phyloP scores from a whole-genome alignment of 2,329 filamentous ascomycete species.

The Aspergillus sp. region DNA sequence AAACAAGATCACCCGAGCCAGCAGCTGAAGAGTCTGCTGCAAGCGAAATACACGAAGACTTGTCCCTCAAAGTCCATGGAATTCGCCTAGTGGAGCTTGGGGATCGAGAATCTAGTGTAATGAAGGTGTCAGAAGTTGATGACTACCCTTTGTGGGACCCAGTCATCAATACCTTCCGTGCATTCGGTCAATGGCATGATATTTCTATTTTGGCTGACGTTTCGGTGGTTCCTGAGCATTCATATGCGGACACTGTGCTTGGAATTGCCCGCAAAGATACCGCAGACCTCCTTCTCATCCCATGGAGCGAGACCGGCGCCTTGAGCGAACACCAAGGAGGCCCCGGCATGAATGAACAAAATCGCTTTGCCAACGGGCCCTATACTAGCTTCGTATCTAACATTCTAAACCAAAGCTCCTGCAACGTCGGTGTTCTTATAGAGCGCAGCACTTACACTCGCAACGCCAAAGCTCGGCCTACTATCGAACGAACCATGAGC shows the following conservation, averaged over 20 bases:
- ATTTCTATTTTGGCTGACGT: constrained; percentile 80
- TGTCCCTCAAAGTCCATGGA: constrained; percentile 72
- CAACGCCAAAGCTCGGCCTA: constrained; percentile 27
- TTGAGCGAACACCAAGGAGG: constrained; percentile 64
- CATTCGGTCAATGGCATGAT: constrained; percentile 81
- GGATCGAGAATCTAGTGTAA: constrained; percentile 90
- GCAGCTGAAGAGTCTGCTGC: constrained; percentile 24
- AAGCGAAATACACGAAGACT: constrained; percentile 18
- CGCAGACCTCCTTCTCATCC: constrained; percentile 76
- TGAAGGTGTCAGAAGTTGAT: constrained; percentile 83
- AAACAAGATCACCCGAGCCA: constrained; percentile 15
- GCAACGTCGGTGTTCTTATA: constrained; percentile 76
- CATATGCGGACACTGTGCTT: constrained; percentile 75
- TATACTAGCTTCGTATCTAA: constrained; percentile 75
- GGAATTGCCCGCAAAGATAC: constrained; percentile 68
- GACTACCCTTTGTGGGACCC: constrained; percentile 74
- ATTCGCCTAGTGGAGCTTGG: constrained; percentile 84
- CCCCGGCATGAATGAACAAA: constrained; percentile 52
- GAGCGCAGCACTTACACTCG: constrained; percentile 63
- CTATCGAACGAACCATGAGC: constrained; percentile 50
- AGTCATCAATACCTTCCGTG: constrained; percentile 86
- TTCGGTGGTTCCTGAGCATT: constrained; percentile 72
- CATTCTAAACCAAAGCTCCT: constrained; percentile 62
- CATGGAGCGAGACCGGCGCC: constrained; percentile 83
- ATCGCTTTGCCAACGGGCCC: constrained; percentile 58